Conservation (phyloP, 2,329 filamentous ascomycete species). For the Cladosporium sp. region DNA sequence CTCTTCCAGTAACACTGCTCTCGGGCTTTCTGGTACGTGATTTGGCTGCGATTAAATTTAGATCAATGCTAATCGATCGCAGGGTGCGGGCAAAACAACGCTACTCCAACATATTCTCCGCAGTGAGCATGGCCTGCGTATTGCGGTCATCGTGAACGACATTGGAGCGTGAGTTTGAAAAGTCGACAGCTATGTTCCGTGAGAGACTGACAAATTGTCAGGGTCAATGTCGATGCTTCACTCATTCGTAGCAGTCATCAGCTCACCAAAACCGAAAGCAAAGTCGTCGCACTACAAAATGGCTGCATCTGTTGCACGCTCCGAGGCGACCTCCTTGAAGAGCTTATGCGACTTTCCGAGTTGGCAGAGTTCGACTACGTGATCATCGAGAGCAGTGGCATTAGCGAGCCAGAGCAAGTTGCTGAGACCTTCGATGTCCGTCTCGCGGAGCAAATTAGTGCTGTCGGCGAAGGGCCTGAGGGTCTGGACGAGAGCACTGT, state of each 20-base stretch:
- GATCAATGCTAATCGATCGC: neutral
- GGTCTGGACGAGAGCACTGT: slow-evolving; percentile 20
- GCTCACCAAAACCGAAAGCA: slow-evolving; percentile 29
- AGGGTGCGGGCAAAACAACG: slow-evolving; percentile 69
- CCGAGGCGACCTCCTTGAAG: slow-evolving; percentile 64
- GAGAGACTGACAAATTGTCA: neutral
- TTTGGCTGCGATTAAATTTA: too few species aligned
- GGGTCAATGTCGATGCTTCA: slow-evolving; percentile 31
- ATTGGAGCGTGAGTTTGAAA: slow-evolving; percentile 42
- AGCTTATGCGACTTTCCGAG: slow-evolving; percentile 61
- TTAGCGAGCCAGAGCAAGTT: slow-evolving; percentile 69
- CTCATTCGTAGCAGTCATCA: slow-evolving; percentile 29
- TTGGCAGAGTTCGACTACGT: slow-evolving; percentile 65
- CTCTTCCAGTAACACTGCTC: slow-evolving; percentile 55
- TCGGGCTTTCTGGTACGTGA: slow-evolving; percentile 53
- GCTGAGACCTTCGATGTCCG: slow-evolving; percentile 66
- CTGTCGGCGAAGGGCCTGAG: slow-evolving; percentile 26
- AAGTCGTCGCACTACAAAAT: slow-evolving; percentile 31
- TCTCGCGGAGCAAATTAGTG: slow-evolving; percentile 36
- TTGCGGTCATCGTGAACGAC: slow-evolving; percentile 70
- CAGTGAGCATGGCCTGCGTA: slow-evolving; percentile 61
- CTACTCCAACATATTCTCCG: slow-evolving; percentile 64
- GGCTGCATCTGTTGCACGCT: slow-evolving; percentile 74
- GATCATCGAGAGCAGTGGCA: slow-evolving; percentile 66
- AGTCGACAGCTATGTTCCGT: neutral